Base-by-base conservation (phyloP, 768 basidiomycete genomes). In the Amanita muscaria region DNA sequence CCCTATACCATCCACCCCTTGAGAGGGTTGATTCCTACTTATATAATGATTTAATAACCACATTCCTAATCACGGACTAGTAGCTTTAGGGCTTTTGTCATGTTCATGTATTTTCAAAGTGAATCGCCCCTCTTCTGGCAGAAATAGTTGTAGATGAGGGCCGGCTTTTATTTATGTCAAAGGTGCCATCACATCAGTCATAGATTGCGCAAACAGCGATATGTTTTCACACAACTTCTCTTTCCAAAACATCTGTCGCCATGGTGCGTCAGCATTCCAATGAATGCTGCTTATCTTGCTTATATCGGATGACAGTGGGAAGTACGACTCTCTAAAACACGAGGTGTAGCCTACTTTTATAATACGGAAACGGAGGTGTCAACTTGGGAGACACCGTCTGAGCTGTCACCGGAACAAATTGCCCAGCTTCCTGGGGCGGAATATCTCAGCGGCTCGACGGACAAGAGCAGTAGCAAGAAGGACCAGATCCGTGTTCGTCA, bases 401-500 rank as follows among this genome's bases (percentile, higher is more conserved):
- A 64, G 2, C 60, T 93, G 25, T 65, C 77, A n/a, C 52, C 68
- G 11, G 80, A 83, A 1, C 61, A 93, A 52, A 62, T 87, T 53
- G 49, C 63, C 1, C 42, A 64, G 3, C 73, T 96, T 8, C 80
- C 87, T 2, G 89, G 88, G 0, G 85, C 84, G 32, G 65, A 77
- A 41, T 56, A 73, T 73, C 46, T 62, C 43, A 53, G 50, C 25
- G 44, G 38, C 15, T 27, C 27, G n/a, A 35, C 35, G n/a, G 49
- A 48, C 29, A 51, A 27, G 33, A 35, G 27, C 27, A 10, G 2
- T 18, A 27, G 3, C 8, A 59, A 57, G 22, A 56, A 68, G 14
- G 71, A 66, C 15, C 73, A 86, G 63, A 88, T 96, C 30, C 78
- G 90, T 40, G 94, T 92, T n/a, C 91, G 89, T 57, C 96, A 99